phyloP scores from a whole-genome alignment of 352 stramenopile species.

The Globisporangium okanoganense region DNA sequence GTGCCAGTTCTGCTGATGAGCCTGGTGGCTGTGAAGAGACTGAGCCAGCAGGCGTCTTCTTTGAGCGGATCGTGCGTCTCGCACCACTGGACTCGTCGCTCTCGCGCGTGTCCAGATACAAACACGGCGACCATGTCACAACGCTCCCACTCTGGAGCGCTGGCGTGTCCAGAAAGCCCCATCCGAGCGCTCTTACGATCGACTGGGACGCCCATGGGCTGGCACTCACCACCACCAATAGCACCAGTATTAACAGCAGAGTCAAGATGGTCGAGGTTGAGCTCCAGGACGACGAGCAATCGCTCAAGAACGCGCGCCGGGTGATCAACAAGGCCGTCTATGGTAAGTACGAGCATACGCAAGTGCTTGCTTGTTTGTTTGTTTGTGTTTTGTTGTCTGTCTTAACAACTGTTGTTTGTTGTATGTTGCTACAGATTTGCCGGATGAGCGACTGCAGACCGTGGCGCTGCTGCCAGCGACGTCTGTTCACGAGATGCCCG shows the following conservation, averaged over 20 bases:
- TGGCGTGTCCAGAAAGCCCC: background rate
- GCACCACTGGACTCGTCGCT: slow-evolving; percentile 39
- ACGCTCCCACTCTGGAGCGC: slow-evolving; percentile 6
- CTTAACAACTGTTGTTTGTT: background rate
- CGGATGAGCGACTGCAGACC: slow-evolving; percentile 5
- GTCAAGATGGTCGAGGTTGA: slow-evolving; percentile 40
- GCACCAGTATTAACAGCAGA: slow-evolving; percentile 12
- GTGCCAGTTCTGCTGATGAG: background rate
- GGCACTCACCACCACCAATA: background rate
- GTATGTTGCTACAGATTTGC: background rate
- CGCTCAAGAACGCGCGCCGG: slow-evolving; percentile 2
- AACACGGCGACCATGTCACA: slow-evolving; percentile 48
- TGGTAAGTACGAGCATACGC: background rate
- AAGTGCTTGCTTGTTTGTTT: background rate
- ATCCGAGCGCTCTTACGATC: slow-evolving; percentile 5
- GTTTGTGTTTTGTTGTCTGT: background rate
- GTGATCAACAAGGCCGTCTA: slow-evolving; percentile 8
- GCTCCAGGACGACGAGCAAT: slow-evolving; percentile 14
- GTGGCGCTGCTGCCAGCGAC: slow-evolving; percentile 13
- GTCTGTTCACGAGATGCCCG: background rate
- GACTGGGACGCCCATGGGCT: slow-evolving; percentile 15
- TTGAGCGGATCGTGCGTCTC: slow-evolving; percentile 48
- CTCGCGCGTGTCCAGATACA: slow-evolving; percentile 29
- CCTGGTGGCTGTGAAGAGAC: background rate
- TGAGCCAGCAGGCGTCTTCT: background rate